Evolutionary conservation across 352 stramenopile genomes (phyloP).

Genomic region (Albugo candida): DNA sequence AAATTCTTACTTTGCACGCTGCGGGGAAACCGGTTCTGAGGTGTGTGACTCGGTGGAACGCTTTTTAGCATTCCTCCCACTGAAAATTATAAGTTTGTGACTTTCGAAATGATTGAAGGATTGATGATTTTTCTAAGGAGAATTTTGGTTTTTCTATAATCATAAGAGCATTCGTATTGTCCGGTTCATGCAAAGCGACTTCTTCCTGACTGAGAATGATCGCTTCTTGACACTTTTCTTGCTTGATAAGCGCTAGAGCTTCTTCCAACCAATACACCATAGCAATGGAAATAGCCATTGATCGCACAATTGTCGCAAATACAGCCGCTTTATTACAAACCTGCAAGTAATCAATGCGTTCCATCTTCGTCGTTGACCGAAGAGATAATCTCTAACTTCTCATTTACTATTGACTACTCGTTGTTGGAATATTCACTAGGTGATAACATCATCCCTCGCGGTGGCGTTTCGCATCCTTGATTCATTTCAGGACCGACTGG

Average conservation of each 20-base stretch:
- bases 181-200: slow-evolving; percentile 56
- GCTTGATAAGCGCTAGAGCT: slow-evolving; percentile 38
- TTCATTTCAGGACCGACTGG: slow-evolving; percentile 22
- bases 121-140: slow-evolving; percentile 34
- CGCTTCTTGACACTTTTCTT: slow-evolving; percentile 54
- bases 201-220: slow-evolving; percentile 35
- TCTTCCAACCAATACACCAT: slow-evolving; percentile 25
- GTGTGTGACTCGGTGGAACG: slow-evolving; percentile 35
- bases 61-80: slow-evolving; percentile 49
- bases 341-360: too few species aligned
- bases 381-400: too few species aligned
- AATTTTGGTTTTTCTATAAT: slow-evolving; percentile 58
- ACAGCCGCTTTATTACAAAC: too few species aligned
- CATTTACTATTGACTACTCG: too few species aligned
- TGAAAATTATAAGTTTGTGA: slow-evolving; percentile 5
- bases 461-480: slow-evolving; percentile 34
- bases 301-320: too few species aligned
- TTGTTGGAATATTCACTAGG: too few species aligned
- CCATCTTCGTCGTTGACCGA: too few species aligned
- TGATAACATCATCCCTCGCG: slow-evolving; percentile 50
- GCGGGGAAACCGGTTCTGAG: slow-evolving; percentile 51
- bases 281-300: too few species aligned
- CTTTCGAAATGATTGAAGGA: background rate
- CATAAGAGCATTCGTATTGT: slow-evolving; percentile 71
- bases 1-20: slow-evolving; percentile 46